A percentile compares a stretch with the other conserved stretches of the same genome.
phyloP scores from a whole-genome alignment of 73 alveolate species.

The Uronychia binucleata region DNA sequence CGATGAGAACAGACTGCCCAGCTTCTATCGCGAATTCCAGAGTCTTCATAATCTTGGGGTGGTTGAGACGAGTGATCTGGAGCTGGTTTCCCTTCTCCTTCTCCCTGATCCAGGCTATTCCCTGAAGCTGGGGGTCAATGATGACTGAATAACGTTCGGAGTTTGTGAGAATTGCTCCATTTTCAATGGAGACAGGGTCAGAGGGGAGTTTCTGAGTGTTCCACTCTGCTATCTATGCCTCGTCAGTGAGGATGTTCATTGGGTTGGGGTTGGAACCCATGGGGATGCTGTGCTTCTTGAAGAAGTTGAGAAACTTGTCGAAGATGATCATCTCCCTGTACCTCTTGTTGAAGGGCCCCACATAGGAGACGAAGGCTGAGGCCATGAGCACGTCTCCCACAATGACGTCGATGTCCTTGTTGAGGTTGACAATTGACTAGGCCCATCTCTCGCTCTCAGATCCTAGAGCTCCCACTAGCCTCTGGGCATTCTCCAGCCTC shows the following conservation, averaged over 20 bases:
- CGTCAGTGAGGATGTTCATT: constrained; percentile 95
- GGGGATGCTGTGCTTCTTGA: constrained; percentile 94
- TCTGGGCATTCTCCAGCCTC: constrained; percentile 96
- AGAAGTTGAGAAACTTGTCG: constrained; percentile 92
- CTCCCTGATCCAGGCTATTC: constrained; percentile 97
- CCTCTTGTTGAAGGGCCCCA: constrained; percentile 99
- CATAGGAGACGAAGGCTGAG: constrained; percentile 98
- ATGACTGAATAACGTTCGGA: constrained; percentile 98
- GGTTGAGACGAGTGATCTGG: constrained; percentile 80
- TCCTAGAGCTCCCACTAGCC: constrained; percentile 97
- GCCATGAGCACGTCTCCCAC: constrained; percentile 99
- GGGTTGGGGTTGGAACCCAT: constrained; percentile 98
- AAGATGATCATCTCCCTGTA: constrained; percentile 95
- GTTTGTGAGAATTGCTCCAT: constrained; percentile 96
- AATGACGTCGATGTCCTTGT: constrained; percentile 86
- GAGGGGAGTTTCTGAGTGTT: constrained; percentile 98
- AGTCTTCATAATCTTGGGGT: constrained; percentile 76
- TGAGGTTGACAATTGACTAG: constrained; percentile 85
- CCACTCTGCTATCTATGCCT: constrained; percentile 99
- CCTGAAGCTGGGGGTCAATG: constrained; percentile 98
- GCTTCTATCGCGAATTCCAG: constrained; percentile 93
- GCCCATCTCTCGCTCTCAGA: constrained; percentile 98
- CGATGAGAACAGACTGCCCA: constrained; percentile 98
- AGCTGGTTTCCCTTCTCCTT: constrained; percentile 91
- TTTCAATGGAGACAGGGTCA: constrained; percentile 98